phyloP scores from a whole-genome alignment of 1,139 yeast genomes.

The Geotrichum candidum region DNA sequence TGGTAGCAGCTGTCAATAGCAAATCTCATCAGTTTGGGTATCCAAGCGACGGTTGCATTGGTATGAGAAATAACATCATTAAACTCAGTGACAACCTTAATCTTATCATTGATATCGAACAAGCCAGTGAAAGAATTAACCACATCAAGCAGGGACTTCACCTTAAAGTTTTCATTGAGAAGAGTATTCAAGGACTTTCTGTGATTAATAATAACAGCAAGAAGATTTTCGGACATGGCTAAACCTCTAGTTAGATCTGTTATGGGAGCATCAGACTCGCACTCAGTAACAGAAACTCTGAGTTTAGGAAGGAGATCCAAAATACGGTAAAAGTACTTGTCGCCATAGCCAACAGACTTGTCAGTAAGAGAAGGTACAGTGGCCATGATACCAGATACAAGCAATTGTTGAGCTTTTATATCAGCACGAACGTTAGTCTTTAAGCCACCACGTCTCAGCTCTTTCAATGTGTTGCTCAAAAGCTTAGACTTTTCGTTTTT shows the following conservation, averaged over 20 bases:
- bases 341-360: conserved; percentile 44
- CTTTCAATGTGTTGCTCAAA: conserved; percentile 69
- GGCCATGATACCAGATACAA: conserved; percentile 58
- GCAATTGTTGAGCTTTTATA: conserved; percentile 53
- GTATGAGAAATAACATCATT: conserved; percentile 4
- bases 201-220: conserved; percentile 44
- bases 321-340: conserved; percentile 58
- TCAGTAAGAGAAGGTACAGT: conserved; percentile 45
- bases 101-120: conserved; percentile 27
- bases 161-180: conserved; percentile 5
- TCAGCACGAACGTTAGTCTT: conserved; percentile 61
- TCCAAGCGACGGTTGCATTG: conserved; percentile 18
- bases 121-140: conserved; percentile 18
- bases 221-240: conserved; percentile 70
- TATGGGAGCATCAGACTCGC: conserved; percentile 68
- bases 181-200: conserved; percentile 9
- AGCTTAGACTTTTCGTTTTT: conserved; percentile 74
- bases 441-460: conserved; percentile 69
- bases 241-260: conserved; percentile 71
- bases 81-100: conserved; percentile 3
- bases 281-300: conserved; percentile 52
- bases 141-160: conserved; percentile 9
- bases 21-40: conserved; percentile 20
- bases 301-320: conserved; percentile 77
- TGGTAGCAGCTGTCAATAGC: conserved; percentile 17